Evolutionary conservation across 1,139 yeast genomes (phyloP), one percentile per base, ranked within the genome.

Genomic region (Pichia sp.): DNA sequence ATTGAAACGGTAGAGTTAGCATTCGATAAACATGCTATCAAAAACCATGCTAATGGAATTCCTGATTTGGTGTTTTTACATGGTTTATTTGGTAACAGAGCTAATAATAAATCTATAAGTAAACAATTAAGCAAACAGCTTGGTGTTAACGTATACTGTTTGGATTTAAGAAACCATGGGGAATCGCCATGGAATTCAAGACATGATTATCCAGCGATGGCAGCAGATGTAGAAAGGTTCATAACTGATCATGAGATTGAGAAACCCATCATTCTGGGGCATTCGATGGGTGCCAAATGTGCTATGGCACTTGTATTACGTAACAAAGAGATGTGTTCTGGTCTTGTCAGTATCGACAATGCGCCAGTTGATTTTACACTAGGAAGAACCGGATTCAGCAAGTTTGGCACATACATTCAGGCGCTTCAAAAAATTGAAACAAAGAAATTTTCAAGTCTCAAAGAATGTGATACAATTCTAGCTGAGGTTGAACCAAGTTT

Each of bases 281-380:
- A 90, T 63, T 88, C 97, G 0, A 88, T 92, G 97, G 98, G 98
- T 5, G 97, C 96, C 8, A 92, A 92, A 59, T 75, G 90, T 0
- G 96, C 85, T 3, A 90, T 92, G 97, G 87, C 92, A 0, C 69
- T 85, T 4, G 82, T 90, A 0, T 68, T 92, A 49, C 71, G 87
- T 43, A 69, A 77, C 28, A 95, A 95, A 0, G 75, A 77, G 1
- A 55, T 81, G 27, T 80, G 83, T 3, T 69, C 75, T 33, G 73
- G 80, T 66, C 56, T 88, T 39, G 75, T 92, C 5, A 68, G 92
- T 3, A 95, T 92, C 4, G 98, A 92, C 58, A 92, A 88, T 61
- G 88, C 96, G 0, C 98, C 98, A 0, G 53, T 61, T 28, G 62
- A 60, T 43, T 52, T 55, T 40, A 53, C 58, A 1, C 75, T 85